Conservation (phyloP, 768 basidiomycete species). For the Tricholomella constricta region DNA sequence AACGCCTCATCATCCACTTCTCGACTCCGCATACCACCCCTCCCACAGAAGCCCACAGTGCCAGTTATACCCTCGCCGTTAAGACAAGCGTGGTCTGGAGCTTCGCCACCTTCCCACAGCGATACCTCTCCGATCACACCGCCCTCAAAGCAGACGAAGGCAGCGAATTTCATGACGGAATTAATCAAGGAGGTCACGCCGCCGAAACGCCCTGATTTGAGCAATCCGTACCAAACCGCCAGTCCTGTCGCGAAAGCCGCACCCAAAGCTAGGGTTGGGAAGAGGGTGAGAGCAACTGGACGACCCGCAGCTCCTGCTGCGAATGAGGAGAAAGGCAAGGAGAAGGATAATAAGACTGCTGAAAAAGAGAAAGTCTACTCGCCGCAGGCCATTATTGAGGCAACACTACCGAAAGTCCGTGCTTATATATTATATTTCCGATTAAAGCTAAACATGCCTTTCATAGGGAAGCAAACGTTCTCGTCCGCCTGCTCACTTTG, state of each 20-base stretch:
- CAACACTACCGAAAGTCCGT: constrained; percentile 73
- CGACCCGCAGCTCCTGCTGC: constrained; percentile 33
- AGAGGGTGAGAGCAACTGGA: constrained; percentile 44
- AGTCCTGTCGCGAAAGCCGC: constrained; percentile 58
- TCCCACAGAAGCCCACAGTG: constrained; percentile 50
- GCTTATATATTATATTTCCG: constrained; percentile 4
- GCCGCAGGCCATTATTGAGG: constrained; percentile 74
- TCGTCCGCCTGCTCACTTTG: constrained; percentile 64
- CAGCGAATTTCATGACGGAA: constrained; percentile 68
- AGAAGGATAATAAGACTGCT: constrained; percentile 18
- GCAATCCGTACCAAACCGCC: constrained; percentile 77
- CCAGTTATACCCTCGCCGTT: constrained; percentile 75
- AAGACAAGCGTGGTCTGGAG: constrained; percentile 68
- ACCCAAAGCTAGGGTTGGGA: constrained; percentile 44
- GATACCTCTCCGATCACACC: constrained; percentile 30
- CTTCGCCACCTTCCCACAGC: constrained; percentile 36
- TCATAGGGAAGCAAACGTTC: constrained; percentile 75
- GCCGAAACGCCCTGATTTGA: constrained; percentile 63
- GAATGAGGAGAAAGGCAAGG: constrained; percentile 31
- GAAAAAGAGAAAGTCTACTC: constrained; percentile 40
- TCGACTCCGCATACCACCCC: constrained; percentile 43
- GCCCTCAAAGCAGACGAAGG: constrained; percentile 55
- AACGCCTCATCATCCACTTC: constrained; percentile 27
- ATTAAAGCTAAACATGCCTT: constrained; percentile 8
- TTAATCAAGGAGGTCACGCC: constrained; percentile 74